A percentile compares a stretch with the other conserved stretches of the same genome.
Conservation (phyloP, 257 asterid genomes). For the Ehretia macrophylla region DNA sequence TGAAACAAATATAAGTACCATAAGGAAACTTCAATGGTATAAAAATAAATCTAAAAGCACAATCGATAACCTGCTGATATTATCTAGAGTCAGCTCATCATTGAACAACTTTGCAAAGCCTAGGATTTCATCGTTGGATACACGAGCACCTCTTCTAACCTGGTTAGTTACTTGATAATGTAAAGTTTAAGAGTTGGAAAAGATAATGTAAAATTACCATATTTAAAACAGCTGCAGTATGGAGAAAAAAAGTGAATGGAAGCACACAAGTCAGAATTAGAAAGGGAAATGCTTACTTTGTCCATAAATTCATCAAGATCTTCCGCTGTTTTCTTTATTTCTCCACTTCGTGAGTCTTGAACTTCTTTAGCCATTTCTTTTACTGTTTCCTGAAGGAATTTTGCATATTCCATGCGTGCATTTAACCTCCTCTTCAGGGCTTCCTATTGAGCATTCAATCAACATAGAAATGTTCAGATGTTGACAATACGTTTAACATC, state of each 20-base stretch:
- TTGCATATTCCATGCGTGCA: constrained; percentile 88
- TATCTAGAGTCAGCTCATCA: constrained; percentile 91
- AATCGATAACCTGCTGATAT: constrained; percentile 71
- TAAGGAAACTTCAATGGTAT: neutral
- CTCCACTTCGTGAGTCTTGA: constrained; percentile 81
- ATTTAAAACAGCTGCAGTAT: neutral
- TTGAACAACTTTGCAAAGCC: constrained; percentile 89
- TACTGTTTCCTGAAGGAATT: constrained; percentile 85
- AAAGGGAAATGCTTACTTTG: constrained; percentile 35
- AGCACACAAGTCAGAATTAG: constrained; percentile 44
- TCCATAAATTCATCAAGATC: constrained; percentile 81
- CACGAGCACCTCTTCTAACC: constrained; percentile 82
- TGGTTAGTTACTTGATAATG: constrained; percentile 18
- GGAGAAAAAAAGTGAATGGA: neutral
- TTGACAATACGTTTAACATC: neutral
- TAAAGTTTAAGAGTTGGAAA: constrained; percentile 3
- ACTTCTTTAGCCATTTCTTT: constrained; percentile 90
- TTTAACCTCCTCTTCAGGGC: constrained; percentile 70
- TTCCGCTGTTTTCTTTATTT: constrained; percentile 77
- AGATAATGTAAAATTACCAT: neutral
- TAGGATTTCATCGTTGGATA: constrained; percentile 80
- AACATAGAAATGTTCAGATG: constrained; percentile 1
- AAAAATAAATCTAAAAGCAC: constrained; percentile 4
- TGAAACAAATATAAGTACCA: neutral
- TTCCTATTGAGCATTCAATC: constrained; percentile 41